Evolutionary conservation across 1,284 basidiomycete species (phyloP), one percentile per base, ranked within the genome.

Genomic region (Ceratobasidium sp.): DNA sequence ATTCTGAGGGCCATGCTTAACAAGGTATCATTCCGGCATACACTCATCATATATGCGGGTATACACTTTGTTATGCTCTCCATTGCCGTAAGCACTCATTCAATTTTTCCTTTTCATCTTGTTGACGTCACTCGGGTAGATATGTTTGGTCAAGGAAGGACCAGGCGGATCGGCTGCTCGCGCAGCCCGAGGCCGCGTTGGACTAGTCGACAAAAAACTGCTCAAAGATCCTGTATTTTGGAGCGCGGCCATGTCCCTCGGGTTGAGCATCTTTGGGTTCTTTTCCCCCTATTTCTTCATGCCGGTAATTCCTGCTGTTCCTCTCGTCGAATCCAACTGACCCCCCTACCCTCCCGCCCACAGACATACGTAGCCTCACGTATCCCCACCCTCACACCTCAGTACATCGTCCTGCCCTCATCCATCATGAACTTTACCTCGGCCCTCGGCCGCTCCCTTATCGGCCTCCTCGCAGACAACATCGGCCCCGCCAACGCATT

Each of bases 401-500:
- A 76, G 64, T 48, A 78, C 58, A 63, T 72, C 62, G 64, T 76
- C 37, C 75, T 77, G 2, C 79, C 79, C 0, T 76, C 77, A 9
- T 76, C 77, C 16, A 74, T 77, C 37, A 76, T 77, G 75, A 79
- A 79, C 72, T 77, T 77, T 27, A 74, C 79, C 1, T 76, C 79
- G 24, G 76, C 77, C 16, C 13, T 78, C 49, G 79, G 78, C 19
- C 76, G 79, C 4, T 74, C 76, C 14, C 64, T 76, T 24, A 74
- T 78, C 13, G 79, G 79, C 2, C 64, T 77, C 29, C 46, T 76
- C n/a, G 77, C 78, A 1, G 79, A 80, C 71, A 64, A 68, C 16
- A 75, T 79, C 19, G 79, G 79, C 29, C 74, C 76, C 14, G 75
- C 76, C 43, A 79, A 80, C 49, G 77, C 79, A 37, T 76, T 79